Conservation (phyloP, 306 rosid genomes). For the Dalbergia cochinchinensis region DNA sequence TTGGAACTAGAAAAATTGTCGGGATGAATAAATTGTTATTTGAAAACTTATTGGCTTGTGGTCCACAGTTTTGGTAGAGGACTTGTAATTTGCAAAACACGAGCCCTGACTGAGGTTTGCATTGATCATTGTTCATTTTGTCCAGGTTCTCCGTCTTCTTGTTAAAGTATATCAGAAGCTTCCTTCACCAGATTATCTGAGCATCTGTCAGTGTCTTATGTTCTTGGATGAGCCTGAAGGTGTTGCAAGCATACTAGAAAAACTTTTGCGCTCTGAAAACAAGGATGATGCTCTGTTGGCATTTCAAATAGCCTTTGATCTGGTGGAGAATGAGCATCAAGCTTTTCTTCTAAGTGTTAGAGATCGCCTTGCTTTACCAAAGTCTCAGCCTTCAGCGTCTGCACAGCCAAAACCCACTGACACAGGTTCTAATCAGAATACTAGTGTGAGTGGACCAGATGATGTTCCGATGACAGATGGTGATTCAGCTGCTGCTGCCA, state of each 20-base stretch:
- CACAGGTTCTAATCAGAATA: conserved; percentile 66
- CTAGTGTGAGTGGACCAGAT: conserved; percentile 59
- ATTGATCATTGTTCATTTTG: conserved; percentile 41
- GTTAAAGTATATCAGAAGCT: conserved; percentile 94
- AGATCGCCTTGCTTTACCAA: conserved; percentile 77
- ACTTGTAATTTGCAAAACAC: conserved; percentile 6
- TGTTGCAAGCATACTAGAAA: conserved; percentile 89
- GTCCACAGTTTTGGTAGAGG: not conserved
- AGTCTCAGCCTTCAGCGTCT: conserved; percentile 62
- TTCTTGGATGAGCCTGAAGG: conserved; percentile 94
- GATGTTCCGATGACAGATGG: conserved; percentile 89
- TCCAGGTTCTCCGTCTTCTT: conserved; percentile 88
- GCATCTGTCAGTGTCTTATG: conserved; percentile 97
- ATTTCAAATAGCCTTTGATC: conserved; percentile 95
- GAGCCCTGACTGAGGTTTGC: conserved; percentile 27
- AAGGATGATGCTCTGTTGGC: conserved; percentile 94
- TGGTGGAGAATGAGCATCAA: conserved; percentile 96
- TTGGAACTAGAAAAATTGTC: not conserved
- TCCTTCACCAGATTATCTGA: conserved; percentile 94
- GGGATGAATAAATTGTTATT: conserved; percentile 9
- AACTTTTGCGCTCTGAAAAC: conserved; percentile 86
- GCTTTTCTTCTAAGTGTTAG: conserved; percentile 89
- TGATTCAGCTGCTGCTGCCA: conserved; percentile 54
- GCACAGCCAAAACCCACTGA: conserved; percentile 62
- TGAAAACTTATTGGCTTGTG: conserved; percentile 23